Evolutionary conservation across 2,329 filamentous ascomycete genomes (phyloP), one percentile per base, ranked within the genome.

Genomic region (Diaporthe helianthi): DNA sequence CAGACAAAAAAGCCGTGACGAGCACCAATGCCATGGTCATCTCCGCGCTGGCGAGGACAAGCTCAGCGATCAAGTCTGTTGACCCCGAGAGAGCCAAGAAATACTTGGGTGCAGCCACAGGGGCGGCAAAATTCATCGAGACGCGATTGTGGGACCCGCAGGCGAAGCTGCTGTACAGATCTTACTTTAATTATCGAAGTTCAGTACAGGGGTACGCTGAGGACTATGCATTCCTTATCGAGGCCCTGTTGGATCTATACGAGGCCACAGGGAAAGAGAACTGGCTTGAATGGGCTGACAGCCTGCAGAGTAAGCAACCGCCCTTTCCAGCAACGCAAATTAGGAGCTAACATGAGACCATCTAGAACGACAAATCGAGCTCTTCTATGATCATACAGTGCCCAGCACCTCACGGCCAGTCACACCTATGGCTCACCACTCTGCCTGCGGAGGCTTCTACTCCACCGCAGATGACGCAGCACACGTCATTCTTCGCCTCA

Each of bases 21-120:
- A 89, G 90, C 13, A 96, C 93, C 89, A 98, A 98, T 73, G 95
- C 94, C 3, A 87, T 98, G 69, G 93, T 92, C 0, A 93, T 98
- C 68, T 90, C 91, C 1, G 90, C 93, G 0, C 83, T 99, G n/a
- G 89, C 93, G 19, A 88, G 93, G 71, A 88, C 92, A 10, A 89
- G 89, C n/a, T 85, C 88, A 3, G 87, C 90, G 0, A 81, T 98
- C n/a, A 83, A 85, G 24, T 80, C 83, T 2, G 82, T 91, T 24
- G 87, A 90, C 68, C 80, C 85, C 0, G 83, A 83, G 47, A 86
- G 85, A 72, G 87, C 90, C 8, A 79, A 82, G 36, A 82, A 83
- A 69, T 97, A 92, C 76, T 82, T 92, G 7, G 75, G 81, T 0
- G 87, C 88, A 3, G 95, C 95, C 0, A 84, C 85, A 63, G 86